Evolutionary conservation across 306 rosid species (phyloP), one percentile per base, ranked within the genome.

Genomic region (Canavalia ensiformis): DNA sequence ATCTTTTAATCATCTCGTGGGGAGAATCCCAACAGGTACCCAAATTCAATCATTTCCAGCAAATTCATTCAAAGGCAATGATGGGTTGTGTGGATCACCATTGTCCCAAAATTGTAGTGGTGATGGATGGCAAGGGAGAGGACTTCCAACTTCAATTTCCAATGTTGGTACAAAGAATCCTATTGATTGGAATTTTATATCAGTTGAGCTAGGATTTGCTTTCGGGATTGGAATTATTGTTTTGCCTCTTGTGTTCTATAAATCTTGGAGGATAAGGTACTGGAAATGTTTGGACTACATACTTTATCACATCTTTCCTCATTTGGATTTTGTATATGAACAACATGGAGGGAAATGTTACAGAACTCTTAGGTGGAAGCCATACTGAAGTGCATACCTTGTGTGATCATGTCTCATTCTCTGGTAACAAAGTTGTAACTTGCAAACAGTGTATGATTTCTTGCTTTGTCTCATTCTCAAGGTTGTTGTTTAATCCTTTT

Each of bases 51-150:
- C 90, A 52, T 89, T 86, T 72, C 3, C 25, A 34, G 37, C 34
- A 1, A 34, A 18, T 57, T 85, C 81, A 12, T 85, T 76, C 8
- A 10, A 8, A 7, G 88, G 81, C 0, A 85, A 87, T 65, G 12
- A 51, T 2, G 87, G 60, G 12, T 63, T 87, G 7, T 74, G 69
- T 67, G 90, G 88, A 0, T 39, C 57, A 47, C 89, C 90, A n/a
- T 64, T 89, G 75, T 8, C 45, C 7, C 1, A 29, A 52, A 25
- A 1, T 6, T 8, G 25, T 18, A 0, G 28, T 62, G 54, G 12
- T 65, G 13, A 41, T 41, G 18, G 35, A 25, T 8, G 8, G 56
- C 74, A 44, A 18, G 39, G 35, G 54, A 9, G 37, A 44, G 54
- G 35, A 44, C 11, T 39, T 68, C 72, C 33, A 37, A 11, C 47